Base-by-base conservation (phyloP, 2,329 filamentous ascomycete genomes). In the Botryotinia calthae region DNA sequence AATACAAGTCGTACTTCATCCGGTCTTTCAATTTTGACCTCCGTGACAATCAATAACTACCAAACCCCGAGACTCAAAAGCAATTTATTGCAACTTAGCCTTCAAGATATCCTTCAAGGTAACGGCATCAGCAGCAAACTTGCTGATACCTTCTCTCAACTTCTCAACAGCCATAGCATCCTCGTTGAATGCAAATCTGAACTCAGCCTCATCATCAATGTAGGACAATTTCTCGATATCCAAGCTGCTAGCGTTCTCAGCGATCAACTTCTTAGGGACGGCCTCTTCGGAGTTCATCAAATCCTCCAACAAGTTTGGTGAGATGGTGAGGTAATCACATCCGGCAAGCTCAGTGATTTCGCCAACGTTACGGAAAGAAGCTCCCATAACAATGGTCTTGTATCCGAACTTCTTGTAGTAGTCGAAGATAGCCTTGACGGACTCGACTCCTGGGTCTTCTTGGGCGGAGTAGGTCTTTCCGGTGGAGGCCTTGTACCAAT, bases 351-450 rank as follows among this genome's bases (percentile, higher is more conserved):
- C 96, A 65, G 94, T 98, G 85, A 99, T 97, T 88, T 99, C 96
- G 81, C 96, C 96, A 76, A 87, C 87, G 88, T 92, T 98, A 84
- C 96, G 91, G 94, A 99, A 99, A 58, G 95, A 98, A 79, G 96
- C 96, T 82, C 96, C 96, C 96, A 99, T 99, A 85, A 99, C 96
- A 80, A 98, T 98, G 84, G 96, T 99, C 81, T 97, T 97, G 91
- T 99, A 98, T 84, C 93, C 94, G 84, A 87, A 93, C 89, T 98
- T 98, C 93, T 99, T 99, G 92, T 99, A 99, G 93, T 99, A 99
- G 90, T 99, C 96, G 91, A 92, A 99, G 87, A 99, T 99, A 84
- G 81, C 82, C 88, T 95, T 89, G 82, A 99, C 96, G 78, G 92
- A 95, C 87, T 93, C 89, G 84, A 99, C 96, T 87, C 96, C 96